Evolutionary conservation across 1,139 yeast species (phyloP), one percentile per base, ranked within the genome.

Genomic region (Candida glucosophila): DNA sequence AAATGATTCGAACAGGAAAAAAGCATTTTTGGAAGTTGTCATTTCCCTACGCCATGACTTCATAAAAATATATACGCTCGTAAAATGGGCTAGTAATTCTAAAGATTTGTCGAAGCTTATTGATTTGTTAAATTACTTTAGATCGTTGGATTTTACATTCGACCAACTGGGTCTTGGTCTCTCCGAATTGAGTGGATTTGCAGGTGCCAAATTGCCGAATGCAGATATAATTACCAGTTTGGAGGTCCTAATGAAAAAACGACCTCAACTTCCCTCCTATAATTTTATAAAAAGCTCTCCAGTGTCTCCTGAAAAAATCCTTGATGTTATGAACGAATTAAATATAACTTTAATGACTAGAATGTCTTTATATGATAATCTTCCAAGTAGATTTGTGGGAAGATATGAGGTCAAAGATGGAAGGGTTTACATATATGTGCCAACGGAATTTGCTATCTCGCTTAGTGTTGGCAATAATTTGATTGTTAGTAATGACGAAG

Each of bases 191-290:
- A 78, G 80, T 37, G 71, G 77, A 20, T 73, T 78, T 19, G 62
- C 86, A 5, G 83, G 88, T 11, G 97, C 97, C 2, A 83, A 85
- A 43, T 55, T 88, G 32, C 93, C 95, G 5, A 82, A 85, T 49
- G 90, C 95, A 1, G 97, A 90, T 49, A 52, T 90, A 17, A 67
- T 75, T 21, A 86, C 96, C 0, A 85, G 95, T 2, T 58, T 90
- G 37, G 94, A 90, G 44, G 95, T 90, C 2, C 58, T 86, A 26
- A 68, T 77, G 20, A 64, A 72, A 23, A 94, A 95, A 3, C 60
- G 81, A 36, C 95, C 97, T 2, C 74, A 73, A 25, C 60, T 82
- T 22, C 78, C 88, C 2, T 65, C 81, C 1, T 77, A 79, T 44
- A 67, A 70, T 36, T 72, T 76, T 39, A 54, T 74, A 20, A 64